Evolutionary conservation across 2,329 filamentous ascomycete genomes (phyloP), one percentile per base, ranked within the genome.

Genomic region (Mollisia scopiformis): DNA sequence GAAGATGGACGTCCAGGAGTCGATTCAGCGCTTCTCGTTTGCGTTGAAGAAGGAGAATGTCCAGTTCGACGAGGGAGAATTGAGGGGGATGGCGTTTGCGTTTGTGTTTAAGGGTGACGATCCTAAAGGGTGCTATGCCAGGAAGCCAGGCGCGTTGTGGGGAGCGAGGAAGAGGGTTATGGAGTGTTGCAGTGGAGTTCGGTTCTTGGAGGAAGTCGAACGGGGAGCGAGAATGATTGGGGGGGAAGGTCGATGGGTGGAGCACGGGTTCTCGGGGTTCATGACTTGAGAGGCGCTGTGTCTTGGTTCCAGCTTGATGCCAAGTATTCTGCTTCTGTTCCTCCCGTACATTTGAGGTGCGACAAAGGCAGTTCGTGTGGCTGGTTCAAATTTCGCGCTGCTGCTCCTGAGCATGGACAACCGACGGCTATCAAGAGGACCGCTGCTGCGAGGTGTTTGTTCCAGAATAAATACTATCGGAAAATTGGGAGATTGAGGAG

Each of bases 71-170:
- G 53, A 46, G 8, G 56, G 50, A 11, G 50, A 65, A 14, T 31
- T 64, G 7, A n/a, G 60, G 19, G 59, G 41, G 1, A 51, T 59
- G 53, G 47, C 21, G 19, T 70, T 68, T 52, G 59, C 51, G 2
- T 53, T 46, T 51, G 41, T 70, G 11, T 68, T 68, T 30, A 56
- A 56, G 8, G 63, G 63, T 1, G 50, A 58, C n/a, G 57, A 55
- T 33, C 28, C 55, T 41, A 31, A 19, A 41, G 16, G 7, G 8
- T 46, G 58, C 8, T 62, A 57, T 61, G 57, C 37, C 6, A 53
- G 65, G 27, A 41, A 11, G 11, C 65, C 67, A 1, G 64, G 66
- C 0, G 52, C 35, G 23, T 69, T 66, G 67, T 61, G 64, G 63
- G 55, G n/a, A 6, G 33, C 25, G 25, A 62, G 61, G 19, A 63